Percentiles rank a stretch among this genome's conserved stretches.
Evolutionary conservation across 2,329 filamentous ascomycete genomes (phyloP).

Genomic region (Ramularia collo-cygni): DNA sequence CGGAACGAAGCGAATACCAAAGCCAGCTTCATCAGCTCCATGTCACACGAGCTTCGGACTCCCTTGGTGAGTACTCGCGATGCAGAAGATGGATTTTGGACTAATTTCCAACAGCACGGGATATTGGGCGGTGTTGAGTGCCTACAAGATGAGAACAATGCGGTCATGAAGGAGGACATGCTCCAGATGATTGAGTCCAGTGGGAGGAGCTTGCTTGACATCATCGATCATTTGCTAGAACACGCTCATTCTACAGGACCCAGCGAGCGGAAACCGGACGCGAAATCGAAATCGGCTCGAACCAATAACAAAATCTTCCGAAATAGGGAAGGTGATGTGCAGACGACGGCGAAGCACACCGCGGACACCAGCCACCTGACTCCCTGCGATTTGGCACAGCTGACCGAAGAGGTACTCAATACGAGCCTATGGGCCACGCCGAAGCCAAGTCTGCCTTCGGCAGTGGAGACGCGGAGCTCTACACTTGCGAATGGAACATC

Average conservation of each 20-base stretch:
- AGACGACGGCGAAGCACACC: too few species aligned
- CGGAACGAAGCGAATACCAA: constrained; percentile 42
- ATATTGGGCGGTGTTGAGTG: constrained; percentile 45
- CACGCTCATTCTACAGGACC: constrained; percentile 6
- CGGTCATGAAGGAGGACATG: constrained; percentile 38
- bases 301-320: neutral
- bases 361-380: neutral
- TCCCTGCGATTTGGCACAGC: constrained; percentile 5
- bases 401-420: constrained; percentile 11
- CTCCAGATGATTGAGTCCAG: constrained; percentile 45
- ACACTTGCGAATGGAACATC: neutral
- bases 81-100: too few species aligned
- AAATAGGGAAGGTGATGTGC: constrained; percentile 1
- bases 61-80: constrained; percentile 31
- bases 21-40: constrained; percentile 46
- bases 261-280: neutral
- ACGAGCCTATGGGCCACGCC: constrained; percentile 6
- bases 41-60: constrained; percentile 47
- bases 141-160: constrained; percentile 36
- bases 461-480: neutral
- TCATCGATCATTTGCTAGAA: constrained; percentile 39
- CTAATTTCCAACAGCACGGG: constrained; percentile 29
- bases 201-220: constrained; percentile 44
- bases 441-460: constrained; percentile 2
- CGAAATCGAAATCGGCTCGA: too few species aligned